A percentile compares a stretch with the other conserved stretches of the same genome.
These are phyloP conservation scores for Nicotiana rustica DNA, from an alignment of 305 asterid species.

Conservation along the genomic window DNA sequence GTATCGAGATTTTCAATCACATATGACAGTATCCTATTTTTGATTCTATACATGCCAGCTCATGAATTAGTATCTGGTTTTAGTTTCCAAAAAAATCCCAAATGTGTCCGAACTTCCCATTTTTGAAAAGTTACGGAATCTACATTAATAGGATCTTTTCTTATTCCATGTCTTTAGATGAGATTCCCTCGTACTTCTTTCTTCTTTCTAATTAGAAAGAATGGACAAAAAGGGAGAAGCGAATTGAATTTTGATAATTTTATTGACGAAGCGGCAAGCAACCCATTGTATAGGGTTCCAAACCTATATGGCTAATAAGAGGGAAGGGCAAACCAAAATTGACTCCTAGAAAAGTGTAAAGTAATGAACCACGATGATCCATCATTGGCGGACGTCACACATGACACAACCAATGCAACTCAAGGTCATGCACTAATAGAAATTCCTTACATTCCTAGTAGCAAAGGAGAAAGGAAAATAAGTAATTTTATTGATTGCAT, in stretches of 20 bases:
- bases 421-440: background rate
- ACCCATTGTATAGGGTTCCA: background rate
- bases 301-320: slow-evolving; percentile 22
- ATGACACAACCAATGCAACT: background rate
- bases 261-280: background rate
- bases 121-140: background rate
- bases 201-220: background rate
- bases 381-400: background rate
- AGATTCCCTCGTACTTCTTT: background rate
- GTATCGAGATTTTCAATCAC: background rate
- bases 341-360: background rate
- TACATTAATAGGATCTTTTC: background rate
- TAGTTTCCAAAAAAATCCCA: background rate
- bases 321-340: background rate
- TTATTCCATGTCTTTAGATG: background rate
- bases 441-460: background rate
- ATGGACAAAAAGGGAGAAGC: background rate
- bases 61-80: background rate
- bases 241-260: background rate
- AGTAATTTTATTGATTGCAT: background rate
- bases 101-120: background rate
- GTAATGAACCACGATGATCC: background rate
- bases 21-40: background rate
- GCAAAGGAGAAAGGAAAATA: background rate
- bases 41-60: background rate